Evolutionary conservation across 768 basidiomycete species (phyloP).

Genomic region (Podaxis mareebaensis): DNA sequence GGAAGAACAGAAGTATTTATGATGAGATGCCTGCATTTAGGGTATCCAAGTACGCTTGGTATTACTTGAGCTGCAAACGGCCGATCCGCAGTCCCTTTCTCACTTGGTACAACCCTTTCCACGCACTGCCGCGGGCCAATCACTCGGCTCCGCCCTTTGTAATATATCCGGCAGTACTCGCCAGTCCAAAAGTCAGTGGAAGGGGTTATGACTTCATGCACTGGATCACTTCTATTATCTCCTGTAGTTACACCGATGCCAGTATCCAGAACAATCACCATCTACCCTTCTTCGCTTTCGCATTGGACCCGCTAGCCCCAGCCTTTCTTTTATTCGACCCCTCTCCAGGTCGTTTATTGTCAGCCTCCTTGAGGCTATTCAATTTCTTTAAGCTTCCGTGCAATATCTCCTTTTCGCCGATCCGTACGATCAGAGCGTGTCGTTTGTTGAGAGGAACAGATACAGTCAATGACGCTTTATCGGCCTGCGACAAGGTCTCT

Average conservation of each 20-base stretch:
- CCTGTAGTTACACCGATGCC: constrained; percentile 14
- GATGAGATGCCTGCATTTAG: background rate
- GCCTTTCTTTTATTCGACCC: constrained; percentile 16
- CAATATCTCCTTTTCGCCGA: constrained; percentile 80
- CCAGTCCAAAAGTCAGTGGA: too few species aligned
- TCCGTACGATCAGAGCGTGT: constrained; percentile 69
- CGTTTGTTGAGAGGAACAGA: constrained; percentile 45
- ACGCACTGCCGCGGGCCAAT: background rate
- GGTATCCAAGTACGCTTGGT: background rate
- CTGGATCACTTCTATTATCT: background rate
- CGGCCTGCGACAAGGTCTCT: constrained; percentile 31
- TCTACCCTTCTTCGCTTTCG: constrained; percentile 14
- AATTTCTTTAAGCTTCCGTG: constrained; percentile 26
- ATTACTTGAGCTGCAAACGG: background rate
- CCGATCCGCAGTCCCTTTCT: constrained; percentile 7
- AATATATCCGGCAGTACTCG: too few species aligned
- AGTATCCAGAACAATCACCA: constrained; percentile 10
- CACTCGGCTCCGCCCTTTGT: too few species aligned
- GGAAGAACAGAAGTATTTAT: background rate
- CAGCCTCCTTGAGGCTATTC: constrained; percentile 8
- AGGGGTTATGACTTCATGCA: too few species aligned
- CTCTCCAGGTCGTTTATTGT: background rate
- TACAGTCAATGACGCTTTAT: constrained; percentile 47
- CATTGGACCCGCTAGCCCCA: constrained; percentile 7
- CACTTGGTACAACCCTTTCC: background rate